These are phyloP conservation scores for Calycina marina DNA, from an alignment of 2,329 filamentous ascomycete species.

Conservation along the genomic window DNA sequence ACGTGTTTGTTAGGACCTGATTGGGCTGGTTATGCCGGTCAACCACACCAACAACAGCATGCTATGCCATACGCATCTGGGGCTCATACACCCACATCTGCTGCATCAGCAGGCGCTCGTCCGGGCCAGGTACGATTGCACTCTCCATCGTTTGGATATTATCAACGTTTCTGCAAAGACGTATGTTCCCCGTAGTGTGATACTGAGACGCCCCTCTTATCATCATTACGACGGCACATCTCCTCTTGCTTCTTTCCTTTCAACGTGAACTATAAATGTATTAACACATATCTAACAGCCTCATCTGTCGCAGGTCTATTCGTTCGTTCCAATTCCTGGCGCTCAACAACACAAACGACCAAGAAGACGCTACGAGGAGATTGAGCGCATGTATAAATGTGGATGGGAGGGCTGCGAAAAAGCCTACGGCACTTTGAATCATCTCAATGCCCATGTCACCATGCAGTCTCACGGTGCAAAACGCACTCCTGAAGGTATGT, in stretches of 20 bases:
- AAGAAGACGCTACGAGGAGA: slow-evolving; percentile 87
- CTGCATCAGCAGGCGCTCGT: slow-evolving; percentile 35
- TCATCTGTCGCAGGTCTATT: slow-evolving; percentile 69
- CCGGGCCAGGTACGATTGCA: slow-evolving; percentile 50
- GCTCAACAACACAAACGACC: slow-evolving; percentile 96
- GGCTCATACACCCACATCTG: slow-evolving; percentile 34
- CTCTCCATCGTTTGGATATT: slow-evolving; percentile 1
- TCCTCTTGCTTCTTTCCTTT: no score
- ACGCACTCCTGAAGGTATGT: slow-evolving; percentile 89
- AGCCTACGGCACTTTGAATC: slow-evolving; percentile 93
- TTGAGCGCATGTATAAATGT: slow-evolving; percentile 99
- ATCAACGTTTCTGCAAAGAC: no score
- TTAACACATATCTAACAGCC: slow-evolving; percentile 26
- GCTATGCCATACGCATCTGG: slow-evolving; percentile 22
- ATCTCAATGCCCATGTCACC: slow-evolving; percentile 93
- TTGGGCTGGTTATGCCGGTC: slow-evolving; percentile 54
- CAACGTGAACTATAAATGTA: no score
- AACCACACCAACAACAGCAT: slow-evolving; percentile 20
- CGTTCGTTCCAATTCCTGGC: slow-evolving; percentile 92
- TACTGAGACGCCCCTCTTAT: no score
- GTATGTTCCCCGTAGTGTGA: no score
- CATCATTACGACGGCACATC: no score
- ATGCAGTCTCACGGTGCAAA: slow-evolving; percentile 97
- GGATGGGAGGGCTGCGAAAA: slow-evolving; percentile 98
- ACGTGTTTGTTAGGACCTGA: slow-evolving; percentile 38